Evolutionary conservation across 2,329 filamentous ascomycete species (phyloP).

Genomic region (Aspergillus sp.): DNA sequence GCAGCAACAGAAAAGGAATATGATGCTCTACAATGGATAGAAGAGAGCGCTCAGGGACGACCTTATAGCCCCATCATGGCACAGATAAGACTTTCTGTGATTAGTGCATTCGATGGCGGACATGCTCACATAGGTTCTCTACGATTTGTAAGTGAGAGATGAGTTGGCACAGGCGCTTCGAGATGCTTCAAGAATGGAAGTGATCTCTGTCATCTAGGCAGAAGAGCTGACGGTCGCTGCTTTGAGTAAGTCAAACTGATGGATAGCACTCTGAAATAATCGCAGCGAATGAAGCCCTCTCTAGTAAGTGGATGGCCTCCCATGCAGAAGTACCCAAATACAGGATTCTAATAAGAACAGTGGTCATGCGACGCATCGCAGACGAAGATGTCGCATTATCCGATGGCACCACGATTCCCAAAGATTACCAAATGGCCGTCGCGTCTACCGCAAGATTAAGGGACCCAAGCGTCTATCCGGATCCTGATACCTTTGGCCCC

Average conservation of each 20-base stretch:
- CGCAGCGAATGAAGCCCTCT: too few species aligned
- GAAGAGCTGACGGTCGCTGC: too few species aligned
- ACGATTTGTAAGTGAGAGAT: constrained; percentile 8
- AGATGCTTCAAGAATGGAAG: too few species aligned
- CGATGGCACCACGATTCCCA: constrained; percentile 7
- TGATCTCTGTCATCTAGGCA: too few species aligned
- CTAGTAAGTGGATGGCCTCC: too few species aligned
- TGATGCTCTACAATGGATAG: constrained; percentile 21
- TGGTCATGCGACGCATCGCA: constrained; percentile 1
- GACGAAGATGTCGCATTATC: constrained; percentile 3
- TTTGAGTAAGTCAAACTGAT: too few species aligned
- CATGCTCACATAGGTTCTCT: constrained; percentile 15
- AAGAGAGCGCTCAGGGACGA: constrained; percentile 15
- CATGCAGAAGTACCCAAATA: too few species aligned
- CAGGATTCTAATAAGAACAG: neutral
- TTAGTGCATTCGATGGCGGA: constrained; percentile 19
- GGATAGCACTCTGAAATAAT: too few species aligned
- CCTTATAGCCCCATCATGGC: constrained; percentile 12
- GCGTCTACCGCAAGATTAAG: constrained; percentile 4
- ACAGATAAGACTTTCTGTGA: constrained; percentile 16
- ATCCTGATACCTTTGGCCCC: constrained; percentile 5
- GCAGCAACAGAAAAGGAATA: constrained; percentile 1
- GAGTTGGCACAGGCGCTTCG: too few species aligned
- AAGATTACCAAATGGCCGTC: neutral
- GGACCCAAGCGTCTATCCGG: constrained; percentile 3